Conservation (phyloP, 2,329 filamentous ascomycete species). For the Tolypocladium amazonense region DNA sequence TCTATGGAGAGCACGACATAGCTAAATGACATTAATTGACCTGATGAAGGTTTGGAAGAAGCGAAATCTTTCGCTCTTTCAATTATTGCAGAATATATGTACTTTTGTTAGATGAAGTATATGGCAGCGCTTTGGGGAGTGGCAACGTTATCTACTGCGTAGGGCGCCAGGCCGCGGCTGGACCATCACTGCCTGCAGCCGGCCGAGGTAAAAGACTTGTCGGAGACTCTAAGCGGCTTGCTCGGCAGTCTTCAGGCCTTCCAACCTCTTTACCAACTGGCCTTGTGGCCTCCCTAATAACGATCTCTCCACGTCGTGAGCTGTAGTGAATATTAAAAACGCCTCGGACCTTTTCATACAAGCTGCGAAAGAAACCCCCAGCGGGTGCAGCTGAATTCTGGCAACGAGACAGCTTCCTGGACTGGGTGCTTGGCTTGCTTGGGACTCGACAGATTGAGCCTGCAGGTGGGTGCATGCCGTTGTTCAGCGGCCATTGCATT, state of each 20-base stretch:
- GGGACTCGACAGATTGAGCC: conserved; percentile 9
- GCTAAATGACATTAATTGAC: too few relatives aligned
- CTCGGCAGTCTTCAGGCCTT: too few relatives aligned
- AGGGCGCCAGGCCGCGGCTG: conserved; percentile 27
- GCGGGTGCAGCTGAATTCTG: conserved; percentile 9
- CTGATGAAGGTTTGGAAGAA: too few relatives aligned
- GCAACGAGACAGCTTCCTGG: conserved; percentile 16
- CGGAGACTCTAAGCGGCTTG: conserved; percentile 20
- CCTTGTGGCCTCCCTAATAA: conserved; percentile 21
- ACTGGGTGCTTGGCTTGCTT: not conserved
- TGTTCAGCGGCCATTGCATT: conserved; percentile 24
- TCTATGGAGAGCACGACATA: too few relatives aligned
- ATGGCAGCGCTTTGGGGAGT: conserved; percentile 26
- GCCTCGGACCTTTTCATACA: conserved; percentile 18
- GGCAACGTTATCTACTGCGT: conserved; percentile 27
- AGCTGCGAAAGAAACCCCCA: conserved; percentile 14
- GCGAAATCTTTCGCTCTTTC: too few relatives aligned
- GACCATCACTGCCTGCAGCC: conserved; percentile 26
- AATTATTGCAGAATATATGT: conserved; percentile 9
- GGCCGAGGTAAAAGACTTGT: conserved; percentile 21
- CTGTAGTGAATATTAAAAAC: conserved; percentile 22
- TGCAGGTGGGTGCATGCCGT: conserved; percentile 19
- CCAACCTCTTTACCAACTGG: conserved; percentile 31
- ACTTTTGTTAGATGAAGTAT: too few relatives aligned
- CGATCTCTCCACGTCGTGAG: conserved; percentile 25